These are phyloP conservation scores for Xylariomycetidae sp. DNA, from an alignment of 2,329 filamentous ascomycete species.

Conservation along the genomic window DNA sequence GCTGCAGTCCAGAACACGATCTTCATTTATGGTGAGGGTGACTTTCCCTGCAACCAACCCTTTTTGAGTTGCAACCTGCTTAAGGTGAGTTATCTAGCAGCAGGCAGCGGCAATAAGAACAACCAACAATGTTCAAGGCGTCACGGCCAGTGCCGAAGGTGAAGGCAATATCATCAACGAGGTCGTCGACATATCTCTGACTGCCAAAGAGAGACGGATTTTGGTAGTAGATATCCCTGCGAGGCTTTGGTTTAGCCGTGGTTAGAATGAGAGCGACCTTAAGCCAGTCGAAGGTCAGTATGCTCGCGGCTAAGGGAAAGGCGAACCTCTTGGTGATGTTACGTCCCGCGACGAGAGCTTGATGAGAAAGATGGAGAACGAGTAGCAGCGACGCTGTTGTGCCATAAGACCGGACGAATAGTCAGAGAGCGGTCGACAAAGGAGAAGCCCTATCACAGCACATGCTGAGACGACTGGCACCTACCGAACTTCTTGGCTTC, in stretches of 20 bases:
- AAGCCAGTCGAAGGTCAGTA: background rate
- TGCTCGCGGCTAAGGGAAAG: too few species aligned
- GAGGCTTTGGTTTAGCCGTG: background rate
- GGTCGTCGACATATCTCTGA: slow-evolving; percentile 62
- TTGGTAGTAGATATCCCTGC: slow-evolving; percentile 77
- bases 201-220: slow-evolving; percentile 64
- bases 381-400: slow-evolving; percentile 47
- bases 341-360: slow-evolving; percentile 48
- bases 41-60: slow-evolving; percentile 61
- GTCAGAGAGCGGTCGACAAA: slow-evolving; percentile 2
- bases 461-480: slow-evolving; percentile 13
- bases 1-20: slow-evolving; percentile 23
- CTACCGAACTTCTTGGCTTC: slow-evolving; percentile 24
- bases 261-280: too few species aligned
- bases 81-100: background rate
- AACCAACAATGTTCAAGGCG: slow-evolving; percentile 62
- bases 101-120: background rate
- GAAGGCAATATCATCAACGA: slow-evolving; percentile 68
- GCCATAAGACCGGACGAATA: slow-evolving; percentile 1
- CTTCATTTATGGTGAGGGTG: slow-evolving; percentile 27
- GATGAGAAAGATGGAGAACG: slow-evolving; percentile 54
- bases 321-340: slow-evolving; percentile 57
- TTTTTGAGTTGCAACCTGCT: slow-evolving; percentile 67
- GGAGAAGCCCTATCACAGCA: background rate
- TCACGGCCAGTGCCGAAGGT: slow-evolving; percentile 60